Conservation (phyloP, 1,284 basidiomycete genomes). For the Agaricales sp. region DNA sequence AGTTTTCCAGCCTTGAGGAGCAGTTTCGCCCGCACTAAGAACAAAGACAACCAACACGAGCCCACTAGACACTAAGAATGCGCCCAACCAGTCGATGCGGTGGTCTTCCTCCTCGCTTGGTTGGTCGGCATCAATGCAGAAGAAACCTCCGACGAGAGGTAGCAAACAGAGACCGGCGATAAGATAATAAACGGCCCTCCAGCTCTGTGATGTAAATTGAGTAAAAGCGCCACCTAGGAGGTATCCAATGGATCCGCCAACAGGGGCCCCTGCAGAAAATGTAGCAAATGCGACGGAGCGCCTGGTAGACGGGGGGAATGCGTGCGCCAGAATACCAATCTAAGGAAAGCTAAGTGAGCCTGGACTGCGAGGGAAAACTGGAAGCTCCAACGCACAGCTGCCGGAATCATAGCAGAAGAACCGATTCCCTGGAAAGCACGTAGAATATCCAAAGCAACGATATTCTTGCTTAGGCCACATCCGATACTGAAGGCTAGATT, state of each 20-base stretch:
- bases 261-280: conserved; percentile 35
- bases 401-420: conserved; percentile 23
- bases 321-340: conserved; percentile 33
- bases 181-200: conserved; percentile 49
- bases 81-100: conserved; percentile 46
- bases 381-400: conserved; percentile 20
- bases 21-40: conserved; percentile 42
- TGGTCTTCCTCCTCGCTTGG: conserved; percentile 12
- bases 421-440: conserved; percentile 24
- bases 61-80: conserved; percentile 34
- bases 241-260: conserved; percentile 16
- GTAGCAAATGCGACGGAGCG: conserved; percentile 30
- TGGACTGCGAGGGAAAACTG: neutral
- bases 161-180: conserved; percentile 33
- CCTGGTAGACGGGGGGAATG: conserved; percentile 24
- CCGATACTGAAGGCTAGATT: conserved; percentile 27
- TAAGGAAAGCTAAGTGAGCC: conserved; percentile 9
- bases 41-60: conserved; percentile 44
- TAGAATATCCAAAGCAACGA: conserved; percentile 15
- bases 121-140: conserved; percentile 32
- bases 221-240: conserved; percentile 28
- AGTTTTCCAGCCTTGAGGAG: conserved; percentile 44
- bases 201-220: conserved; percentile 32
- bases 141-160: conserved; percentile 27
- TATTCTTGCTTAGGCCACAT: conserved; percentile 25